A percentile compares a stretch with the other conserved stretches of the same genome.
phyloP scores from a whole-genome alignment of 495 filamentous ascomycete genomes.

The Pyrenula aspistea region DNA sequence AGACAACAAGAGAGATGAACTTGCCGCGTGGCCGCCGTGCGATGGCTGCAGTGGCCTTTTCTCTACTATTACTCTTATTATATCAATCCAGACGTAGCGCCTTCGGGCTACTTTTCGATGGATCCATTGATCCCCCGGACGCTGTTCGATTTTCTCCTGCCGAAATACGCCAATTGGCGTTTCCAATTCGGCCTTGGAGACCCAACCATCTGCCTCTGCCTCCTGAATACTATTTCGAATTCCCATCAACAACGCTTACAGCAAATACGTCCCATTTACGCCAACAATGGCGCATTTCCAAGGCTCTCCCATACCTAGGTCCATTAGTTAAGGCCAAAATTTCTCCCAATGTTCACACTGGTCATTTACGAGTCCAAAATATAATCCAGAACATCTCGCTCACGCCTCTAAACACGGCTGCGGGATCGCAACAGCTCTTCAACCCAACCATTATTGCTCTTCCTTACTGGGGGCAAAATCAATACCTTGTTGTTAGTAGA shows the following conservation, averaged over 20 bases:
- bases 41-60: neutral
- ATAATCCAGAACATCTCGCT: conserved; percentile 23
- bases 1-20: too few species aligned
- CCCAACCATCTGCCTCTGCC: neutral
- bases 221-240: neutral
- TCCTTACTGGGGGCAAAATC: conserved; percentile 24
- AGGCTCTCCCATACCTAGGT: conserved; percentile 8
- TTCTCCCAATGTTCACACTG: conserved; percentile 17
- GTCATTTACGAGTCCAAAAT: conserved; percentile 18
- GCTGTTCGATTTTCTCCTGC: neutral
- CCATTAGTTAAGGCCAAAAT: conserved; percentile 16
- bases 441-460: conserved; percentile 27
- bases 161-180: neutral
- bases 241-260: neutral
- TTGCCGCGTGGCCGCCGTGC: too few species aligned
- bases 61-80: too few species aligned
- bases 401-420: conserved; percentile 8
- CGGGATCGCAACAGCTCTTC: conserved; percentile 15
- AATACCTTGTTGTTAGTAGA: conserved; percentile 23
- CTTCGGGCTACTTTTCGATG: neutral
- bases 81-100: neutral
- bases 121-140: neutral
- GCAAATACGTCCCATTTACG: neutral
- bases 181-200: neutral
- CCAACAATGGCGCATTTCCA: neutral